Evolutionary conservation across 1,139 yeast genomes (phyloP), one percentile per base, ranked within the genome.

Genomic region (Blastobotrys ciferrii): DNA sequence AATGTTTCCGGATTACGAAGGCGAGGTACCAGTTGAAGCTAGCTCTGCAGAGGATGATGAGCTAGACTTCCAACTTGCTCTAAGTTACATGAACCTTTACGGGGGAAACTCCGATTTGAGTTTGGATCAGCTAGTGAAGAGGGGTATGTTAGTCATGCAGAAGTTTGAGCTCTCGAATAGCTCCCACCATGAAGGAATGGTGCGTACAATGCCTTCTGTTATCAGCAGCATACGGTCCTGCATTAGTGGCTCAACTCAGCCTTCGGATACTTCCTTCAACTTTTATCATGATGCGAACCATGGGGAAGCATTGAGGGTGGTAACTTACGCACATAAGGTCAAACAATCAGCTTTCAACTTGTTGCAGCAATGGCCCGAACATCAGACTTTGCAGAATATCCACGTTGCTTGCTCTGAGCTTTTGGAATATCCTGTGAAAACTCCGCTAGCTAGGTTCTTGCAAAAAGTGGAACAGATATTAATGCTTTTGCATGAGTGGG

Each of bases 1-100:
- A 23, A 66, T 91, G 68, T 92, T 92, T 75, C 98, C 98, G 0
- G 96, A 88, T 61, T 88, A 80, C 58, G 96, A 88, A 43, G 87
- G 84, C 3, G 69, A 47, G 2, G 18, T 32, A 17, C 38, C 35
- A 11, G 32, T 28, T 25, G 28, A 32, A 12, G 5, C 20, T 12
- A 46, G 41, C 17, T 32, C 43, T 9, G 33, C 20, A 14, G 45
- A 41, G 3, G 51, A 47, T 19, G 33, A 18, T 4, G 53, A 45
- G 11, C 13, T 42, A 2, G 42, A 53, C 37, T 43, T 43, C 32
- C 43, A 46, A 14, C 15, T 53, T 15, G 45, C 49, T 5, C 32
- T 31, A 13, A 32, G 28, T 2, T 50, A 54, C 36, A 40, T 53
- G 41, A 14, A 41, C 3, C 43, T 55, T 28, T 47, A 45, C 30